phyloP scores from a whole-genome alignment of 164 flowering plant species.

The Hamamelis virginiana region DNA sequence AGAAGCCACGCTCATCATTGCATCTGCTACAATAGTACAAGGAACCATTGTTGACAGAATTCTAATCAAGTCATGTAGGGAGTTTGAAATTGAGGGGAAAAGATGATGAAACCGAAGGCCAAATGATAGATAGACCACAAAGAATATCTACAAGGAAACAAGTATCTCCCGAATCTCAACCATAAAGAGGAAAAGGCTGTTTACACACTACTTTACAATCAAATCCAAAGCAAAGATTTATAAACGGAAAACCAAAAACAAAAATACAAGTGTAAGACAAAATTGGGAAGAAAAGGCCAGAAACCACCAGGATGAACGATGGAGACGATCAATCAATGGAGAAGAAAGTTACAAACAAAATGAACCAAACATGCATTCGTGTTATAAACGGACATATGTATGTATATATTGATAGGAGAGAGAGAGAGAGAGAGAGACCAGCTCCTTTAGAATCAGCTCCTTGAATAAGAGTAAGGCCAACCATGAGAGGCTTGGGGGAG shows the following conservation, averaged over 20 bases:
- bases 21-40: too few species aligned
- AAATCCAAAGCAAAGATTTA: too few species aligned
- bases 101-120: background rate
- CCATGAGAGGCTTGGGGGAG: slow-evolving; percentile 30
- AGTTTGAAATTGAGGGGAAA: background rate
- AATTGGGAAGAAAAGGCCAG: too few species aligned
- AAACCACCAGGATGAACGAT: background rate
- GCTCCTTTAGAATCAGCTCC: slow-evolving; percentile 55
- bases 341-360: background rate
- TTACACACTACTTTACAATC: too few species aligned
- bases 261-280: too few species aligned
- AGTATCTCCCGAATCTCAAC: too few species aligned
- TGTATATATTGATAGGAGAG: background rate
- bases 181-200: too few species aligned
- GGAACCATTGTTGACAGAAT: too few species aligned
- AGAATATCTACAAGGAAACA: too few species aligned
- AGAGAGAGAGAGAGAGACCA: slow-evolving; percentile 26
- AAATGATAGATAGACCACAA: too few species aligned
- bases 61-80: background rate
- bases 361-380: slow-evolving; percentile 1
- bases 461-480: slow-evolving; percentile 52
- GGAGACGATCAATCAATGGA: background rate
- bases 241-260: too few species aligned
- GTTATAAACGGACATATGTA: background rate
- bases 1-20: too few species aligned